These are phyloP conservation scores for Apophysomyces trapeziformis DNA, from an alignment of 371 early-diverging fungal species.

Conservation along the genomic window DNA sequence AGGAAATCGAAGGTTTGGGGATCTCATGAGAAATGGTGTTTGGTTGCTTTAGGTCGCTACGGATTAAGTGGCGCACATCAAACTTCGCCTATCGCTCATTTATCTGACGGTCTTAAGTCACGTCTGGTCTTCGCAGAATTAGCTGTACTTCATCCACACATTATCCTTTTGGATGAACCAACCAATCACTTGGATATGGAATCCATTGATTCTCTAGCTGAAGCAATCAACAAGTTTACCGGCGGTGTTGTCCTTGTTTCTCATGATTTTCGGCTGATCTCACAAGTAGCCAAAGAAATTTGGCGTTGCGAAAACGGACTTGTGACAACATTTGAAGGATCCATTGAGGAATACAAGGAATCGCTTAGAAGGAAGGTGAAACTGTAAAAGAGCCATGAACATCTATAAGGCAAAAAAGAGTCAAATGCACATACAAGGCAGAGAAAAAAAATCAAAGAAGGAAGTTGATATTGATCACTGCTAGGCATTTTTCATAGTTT, in stretches of 20 bases:
- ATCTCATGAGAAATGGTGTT: too few relatives aligned
- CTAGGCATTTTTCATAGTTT: background rate
- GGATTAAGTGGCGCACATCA: conserved; percentile 94
- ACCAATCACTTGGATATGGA: conserved; percentile 94
- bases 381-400: conserved; percentile 39
- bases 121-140: conserved; percentile 97
- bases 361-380: conserved; percentile 78
- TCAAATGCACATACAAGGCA: background rate
- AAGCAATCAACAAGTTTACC: conserved; percentile 92
- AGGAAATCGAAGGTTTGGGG: too few relatives aligned
- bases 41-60: conserved; percentile 55
- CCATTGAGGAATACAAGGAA: conserved; percentile 91
- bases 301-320: conserved; percentile 93
- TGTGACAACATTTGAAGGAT: conserved; percentile 77
- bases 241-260: conserved; percentile 99
- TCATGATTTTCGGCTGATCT: conserved; percentile 99
- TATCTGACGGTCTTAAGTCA: conserved; percentile 95
- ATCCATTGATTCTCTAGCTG: conserved; percentile 96
- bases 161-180: conserved; percentile 99
- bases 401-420: background rate
- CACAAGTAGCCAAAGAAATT: conserved; percentile 95
- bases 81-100: conserved; percentile 84
- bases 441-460: background rate
- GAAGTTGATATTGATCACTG: background rate
- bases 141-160: conserved; percentile 87